Conservation (phyloP, 2,329 filamentous ascomycete species). For the Alternaria novae-zelandiae region DNA sequence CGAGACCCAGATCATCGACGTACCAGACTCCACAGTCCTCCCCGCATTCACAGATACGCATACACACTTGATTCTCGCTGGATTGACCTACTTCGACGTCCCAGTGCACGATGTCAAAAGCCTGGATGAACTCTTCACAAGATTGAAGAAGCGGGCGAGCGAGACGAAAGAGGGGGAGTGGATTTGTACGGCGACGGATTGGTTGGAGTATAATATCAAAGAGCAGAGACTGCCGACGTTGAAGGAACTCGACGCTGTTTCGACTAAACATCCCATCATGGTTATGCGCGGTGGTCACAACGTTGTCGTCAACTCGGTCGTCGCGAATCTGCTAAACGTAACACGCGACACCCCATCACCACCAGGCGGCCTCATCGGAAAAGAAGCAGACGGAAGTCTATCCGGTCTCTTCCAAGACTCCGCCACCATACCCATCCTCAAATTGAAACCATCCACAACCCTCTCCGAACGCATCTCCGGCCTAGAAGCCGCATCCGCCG, state of each 20-base stretch:
- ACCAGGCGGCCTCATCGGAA: not conserved
- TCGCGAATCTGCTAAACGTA: fast-evolving
- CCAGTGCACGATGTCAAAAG: not conserved
- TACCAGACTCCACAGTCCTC: not conserved
- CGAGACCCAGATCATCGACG: not conserved
- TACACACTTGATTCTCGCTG: not conserved
- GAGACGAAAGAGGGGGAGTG: not conserved
- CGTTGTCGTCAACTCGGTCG: fast-evolving
- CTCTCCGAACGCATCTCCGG: not conserved
- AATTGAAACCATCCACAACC: not conserved
- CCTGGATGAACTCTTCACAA: not conserved
- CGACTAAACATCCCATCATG: not conserved
- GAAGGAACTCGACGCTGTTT: not conserved
- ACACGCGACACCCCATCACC: not conserved
- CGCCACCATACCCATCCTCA: not conserved
- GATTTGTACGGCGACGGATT: not conserved
- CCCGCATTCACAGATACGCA: not conserved
- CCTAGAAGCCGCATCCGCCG: not conserved
- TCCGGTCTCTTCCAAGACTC: not conserved
- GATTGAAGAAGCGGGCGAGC: not conserved
- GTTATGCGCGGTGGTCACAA: not conserved
- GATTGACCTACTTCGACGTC: not conserved
- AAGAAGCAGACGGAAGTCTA: not conserved
- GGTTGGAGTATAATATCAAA: not conserved
- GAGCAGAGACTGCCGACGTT: not conserved